Evolutionary conservation across 2,329 filamentous ascomycete species (phyloP), one percentile per base, ranked within the genome.

Genomic region (Pleoardoris graminearum): DNA sequence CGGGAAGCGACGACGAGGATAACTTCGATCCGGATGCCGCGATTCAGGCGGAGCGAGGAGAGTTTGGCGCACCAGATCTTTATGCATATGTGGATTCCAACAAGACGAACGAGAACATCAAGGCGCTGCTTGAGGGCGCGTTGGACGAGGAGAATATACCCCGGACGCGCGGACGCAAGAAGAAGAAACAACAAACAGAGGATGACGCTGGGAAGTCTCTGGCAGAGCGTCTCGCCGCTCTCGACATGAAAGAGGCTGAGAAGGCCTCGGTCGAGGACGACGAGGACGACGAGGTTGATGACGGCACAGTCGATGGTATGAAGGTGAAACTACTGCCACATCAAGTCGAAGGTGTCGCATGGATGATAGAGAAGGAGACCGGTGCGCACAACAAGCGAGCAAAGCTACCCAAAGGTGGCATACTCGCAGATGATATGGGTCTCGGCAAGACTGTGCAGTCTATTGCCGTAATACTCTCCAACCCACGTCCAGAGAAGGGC

Each of bases 371-470:
- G 53, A 91, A 95, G 65, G 94, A 99, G 75, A 86, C 91, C 10
- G 92, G 93, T 2, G 85, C 86, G 16, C 85, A 89, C 55, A 96
- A 94, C 76, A 88, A 87, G 62, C 90, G 89, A 53, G 84, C 82
- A 3, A 80, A 85, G 1, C 82, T 95, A 8, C 91, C 93, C 25
- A 94, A 95, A 63, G 94, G 94, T 30, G 94, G 94, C 16, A 96
- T 99, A 58, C 82, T 99, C 30, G 94, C 94, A 16, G 94, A 99
- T 66, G 94, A 99, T 70, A 95, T 97, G 93, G 93, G 93, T 60
- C 79, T 97, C 12, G 94, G 94, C 53, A 99, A 99, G 79, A 99
- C 94, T 0, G 83, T 99, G 12, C 94, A 99, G 75, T 91, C 92
- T 1, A 89, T 99, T 51, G 87, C 93, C 1, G 80, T 97, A 27